Evolutionary conservation across 805 yeast genomes (phyloP).

Genomic region (Schizosaccharomyces pombe): DNA sequence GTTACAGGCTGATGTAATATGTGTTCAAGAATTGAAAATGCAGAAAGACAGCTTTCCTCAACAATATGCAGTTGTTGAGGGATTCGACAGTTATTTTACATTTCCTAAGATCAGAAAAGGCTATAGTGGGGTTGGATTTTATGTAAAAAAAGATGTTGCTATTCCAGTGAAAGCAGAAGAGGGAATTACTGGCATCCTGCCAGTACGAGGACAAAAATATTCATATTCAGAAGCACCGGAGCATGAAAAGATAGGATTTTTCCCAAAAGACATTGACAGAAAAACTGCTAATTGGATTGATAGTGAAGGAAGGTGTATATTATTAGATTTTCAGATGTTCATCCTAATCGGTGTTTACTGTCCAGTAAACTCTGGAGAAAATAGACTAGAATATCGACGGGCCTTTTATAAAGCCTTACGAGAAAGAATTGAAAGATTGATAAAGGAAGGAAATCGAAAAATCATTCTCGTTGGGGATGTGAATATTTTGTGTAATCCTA

Average conservation of each 20-base stretch:
- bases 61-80: constrained; percentile 28
- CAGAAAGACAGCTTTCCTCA: constrained; percentile 26
- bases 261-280: not conserved
- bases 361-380: constrained; percentile 66
- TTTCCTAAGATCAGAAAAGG: constrained; percentile 52
- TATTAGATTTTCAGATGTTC: constrained; percentile 34
- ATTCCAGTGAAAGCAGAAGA: constrained; percentile 42
- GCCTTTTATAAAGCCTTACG: constrained; percentile 37
- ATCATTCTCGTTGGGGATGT: constrained; percentile 76
- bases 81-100: constrained; percentile 42
- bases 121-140: constrained; percentile 79
- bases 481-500: constrained; percentile 54
- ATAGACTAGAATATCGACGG: constrained; percentile 29
- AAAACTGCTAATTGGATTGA: constrained; percentile 26
- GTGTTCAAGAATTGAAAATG: constrained; percentile 69
- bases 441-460: constrained; percentile 30
- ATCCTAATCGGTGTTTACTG: constrained; percentile 44
- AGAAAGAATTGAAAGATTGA: constrained; percentile 33
- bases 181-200: constrained; percentile 52
- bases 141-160: constrained; percentile 28
- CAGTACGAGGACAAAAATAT: not conserved
- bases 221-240: not conserved
- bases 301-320: constrained; percentile 61
- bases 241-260: not conserved
- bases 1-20: constrained; percentile 50